phyloP scores from a whole-genome alignment of 805 yeast species.

The Saccharomycopsis oosterbeekiorum region DNA sequence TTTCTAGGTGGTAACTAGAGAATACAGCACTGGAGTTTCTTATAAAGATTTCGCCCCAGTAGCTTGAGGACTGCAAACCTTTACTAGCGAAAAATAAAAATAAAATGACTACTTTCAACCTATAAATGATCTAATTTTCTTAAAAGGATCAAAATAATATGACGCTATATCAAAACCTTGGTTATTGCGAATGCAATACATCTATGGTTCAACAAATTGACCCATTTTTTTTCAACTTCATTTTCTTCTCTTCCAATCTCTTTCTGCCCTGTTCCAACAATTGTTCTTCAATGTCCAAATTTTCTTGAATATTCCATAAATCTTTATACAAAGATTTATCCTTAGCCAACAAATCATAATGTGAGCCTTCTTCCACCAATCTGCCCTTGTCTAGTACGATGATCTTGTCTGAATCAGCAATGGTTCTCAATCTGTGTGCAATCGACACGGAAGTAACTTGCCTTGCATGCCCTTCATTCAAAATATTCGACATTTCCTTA shows the following conservation, averaged over 20 bases:
- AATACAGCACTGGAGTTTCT: too few species aligned
- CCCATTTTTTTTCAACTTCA: background rate
- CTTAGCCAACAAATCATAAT: slow-evolving; percentile 45
- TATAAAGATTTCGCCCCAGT: too few species aligned
- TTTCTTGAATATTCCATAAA: slow-evolving; percentile 90
- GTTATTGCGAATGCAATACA: background rate
- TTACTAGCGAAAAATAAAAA: too few species aligned
- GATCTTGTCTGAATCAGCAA: slow-evolving; percentile 89
- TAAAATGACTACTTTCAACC: too few species aligned
- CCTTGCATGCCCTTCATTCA: slow-evolving; percentile 28
- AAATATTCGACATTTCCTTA: slow-evolving; percentile 59
- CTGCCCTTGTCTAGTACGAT: slow-evolving; percentile 72
- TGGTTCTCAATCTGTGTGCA: slow-evolving; percentile 89
- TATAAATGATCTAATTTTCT: too few species aligned
- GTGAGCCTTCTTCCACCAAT: slow-evolving; percentile 86
- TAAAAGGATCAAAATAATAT: too few species aligned
- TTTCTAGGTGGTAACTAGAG: too few species aligned
- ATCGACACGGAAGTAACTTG: slow-evolving; percentile 74
- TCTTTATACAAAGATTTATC: slow-evolving; percentile 59
- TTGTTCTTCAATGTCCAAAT: slow-evolving; percentile 41
- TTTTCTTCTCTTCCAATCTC: slow-evolving; percentile 14
- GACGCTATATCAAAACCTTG: too few species aligned
- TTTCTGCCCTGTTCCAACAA: slow-evolving; percentile 25
- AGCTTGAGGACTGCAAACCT: too few species aligned
- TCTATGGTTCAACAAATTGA: background rate